A percentile compares a stretch with the other conserved stretches of the same genome.
Evolutionary conservation across 2,329 filamentous ascomycete species (phyloP).

Genomic region (Cryoendolithus antarcticus): DNA sequence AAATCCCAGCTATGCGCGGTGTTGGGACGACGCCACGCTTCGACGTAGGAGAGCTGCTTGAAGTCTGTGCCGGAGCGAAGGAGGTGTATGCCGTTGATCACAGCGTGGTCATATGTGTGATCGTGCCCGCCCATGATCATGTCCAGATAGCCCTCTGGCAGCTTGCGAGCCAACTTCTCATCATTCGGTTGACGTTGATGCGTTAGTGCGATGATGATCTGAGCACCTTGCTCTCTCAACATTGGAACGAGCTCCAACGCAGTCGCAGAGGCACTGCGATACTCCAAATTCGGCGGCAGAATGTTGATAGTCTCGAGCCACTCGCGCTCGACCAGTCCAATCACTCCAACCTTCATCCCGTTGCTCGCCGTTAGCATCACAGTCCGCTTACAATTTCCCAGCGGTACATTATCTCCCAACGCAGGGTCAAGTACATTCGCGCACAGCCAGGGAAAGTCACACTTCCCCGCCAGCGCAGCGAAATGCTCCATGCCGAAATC

Average conservation of each 20-base stretch:
- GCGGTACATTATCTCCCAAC: slow-evolving; percentile 59
- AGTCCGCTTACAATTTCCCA: slow-evolving; percentile 65
- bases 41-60: slow-evolving; percentile 81
- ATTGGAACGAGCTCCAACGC: slow-evolving; percentile 63
- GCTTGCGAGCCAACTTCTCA: slow-evolving; percentile 66
- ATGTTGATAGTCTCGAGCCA: slow-evolving; percentile 84
- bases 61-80: slow-evolving; percentile 85
- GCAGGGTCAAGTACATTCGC: slow-evolving; percentile 80
- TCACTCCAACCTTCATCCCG: slow-evolving; percentile 73
- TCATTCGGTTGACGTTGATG: slow-evolving; percentile 86
- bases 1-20: slow-evolving; percentile 57
- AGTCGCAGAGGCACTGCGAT: slow-evolving; percentile 64
- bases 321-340: slow-evolving; percentile 76
- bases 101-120: slow-evolving; percentile 69
- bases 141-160: slow-evolving; percentile 57
- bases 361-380: slow-evolving; percentile 68
- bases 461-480: slow-evolving; percentile 57
- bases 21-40: slow-evolving; percentile 49
- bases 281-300: slow-evolving; percentile 69
- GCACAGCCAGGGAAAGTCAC: slow-evolving; percentile 78
- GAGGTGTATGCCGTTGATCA: slow-evolving; percentile 70
- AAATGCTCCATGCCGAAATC: slow-evolving; percentile 84
- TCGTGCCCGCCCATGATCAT: slow-evolving; percentile 83
- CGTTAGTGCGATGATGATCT: slow-evolving; percentile 70
- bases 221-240: slow-evolving; percentile 63